Evolutionary conservation across 169 alveolate genomes (phyloP), one percentile per base, ranked within the genome.

Genomic region (Theileria parva): DNA sequence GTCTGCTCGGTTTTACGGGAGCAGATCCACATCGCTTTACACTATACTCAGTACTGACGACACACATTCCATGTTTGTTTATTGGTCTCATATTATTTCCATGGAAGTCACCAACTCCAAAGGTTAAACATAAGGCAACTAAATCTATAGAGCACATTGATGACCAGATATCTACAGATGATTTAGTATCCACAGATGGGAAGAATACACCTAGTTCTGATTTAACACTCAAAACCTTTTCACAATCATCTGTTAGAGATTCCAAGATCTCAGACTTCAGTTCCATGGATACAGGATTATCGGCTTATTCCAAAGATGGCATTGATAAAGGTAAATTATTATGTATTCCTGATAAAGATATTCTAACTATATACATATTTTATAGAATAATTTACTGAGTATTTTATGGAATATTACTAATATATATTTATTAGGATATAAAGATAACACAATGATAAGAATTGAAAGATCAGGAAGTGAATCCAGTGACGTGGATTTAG

Each of bases 51-150:
- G 32, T 59, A 37, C 71, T 73, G 6, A 2, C 28, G 0, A 73
- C 80, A 53, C 80, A 73, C 71, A 59, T 73, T 8, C 80, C 80
- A n/a, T 73, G 80, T 50, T 37, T 73, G 32, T n/a, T 73, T 34
- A 30, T 73, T 15, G 80, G 80, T 0, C 71, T 61, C 15, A 2
- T 59, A 23, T 17, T 73, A 27, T 73, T 73, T 37, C 80, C 80
- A 0, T 59, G 60, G 77, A 68, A 68, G 1, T 25, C 77, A 7
- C 77, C 77, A 23, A 19, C 77, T 37, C 60, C 77, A 23, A 68
- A 68, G n/a, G 19, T 28, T 3, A 44, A 68, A 23, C 30, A 68
- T 19, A 63, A 63, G 50, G 17, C 32, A 39, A 63, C 51, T n/a
- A 21, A n/a, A 13, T 32, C 32, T 7, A 27, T 19, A 32, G 44